A percentile compares a stretch with the other conserved stretches of the same genome.
phyloP scores from a whole-genome alignment of 768 basidiomycete genomes.

The Mycena haematopus region DNA sequence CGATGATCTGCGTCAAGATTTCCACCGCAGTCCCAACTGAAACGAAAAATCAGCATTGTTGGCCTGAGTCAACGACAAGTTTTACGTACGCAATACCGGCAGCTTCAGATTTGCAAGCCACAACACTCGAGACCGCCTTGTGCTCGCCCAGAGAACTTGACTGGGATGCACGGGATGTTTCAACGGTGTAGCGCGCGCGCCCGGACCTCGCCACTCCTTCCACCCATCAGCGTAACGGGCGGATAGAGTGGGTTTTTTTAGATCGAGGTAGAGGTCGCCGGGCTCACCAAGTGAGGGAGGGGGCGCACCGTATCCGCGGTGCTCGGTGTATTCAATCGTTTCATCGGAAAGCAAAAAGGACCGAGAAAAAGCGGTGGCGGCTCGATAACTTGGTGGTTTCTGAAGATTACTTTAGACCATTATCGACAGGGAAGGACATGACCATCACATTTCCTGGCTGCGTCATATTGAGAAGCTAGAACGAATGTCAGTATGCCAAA shows the following conservation, averaged over 20 bases:
- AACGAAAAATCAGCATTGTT: not conserved
- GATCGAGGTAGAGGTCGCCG: conserved; percentile 23
- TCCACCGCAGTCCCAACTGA: conserved; percentile 10
- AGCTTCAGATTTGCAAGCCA: not conserved
- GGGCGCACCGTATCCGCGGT: conserved; percentile 6
- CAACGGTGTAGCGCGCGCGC: not conserved
- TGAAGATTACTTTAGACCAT: not conserved
- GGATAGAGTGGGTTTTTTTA: conserved; percentile 7
- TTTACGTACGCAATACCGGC: conserved; percentile 3
- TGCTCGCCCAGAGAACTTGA: conserved; percentile 15
- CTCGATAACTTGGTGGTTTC: not conserved
- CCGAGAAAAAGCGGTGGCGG: not conserved
- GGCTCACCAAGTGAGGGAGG: conserved; percentile 1
- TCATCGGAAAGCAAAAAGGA: not conserved
- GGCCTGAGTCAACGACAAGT: too few relatives aligned
- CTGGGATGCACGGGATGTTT: conserved; percentile 3
- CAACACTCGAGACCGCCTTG: not conserved
- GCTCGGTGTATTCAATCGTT: conserved; percentile 4
- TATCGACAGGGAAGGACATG: not conserved
- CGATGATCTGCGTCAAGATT: conserved; percentile 5
- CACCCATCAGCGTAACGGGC: conserved; percentile 11
- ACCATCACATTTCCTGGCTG: not conserved
- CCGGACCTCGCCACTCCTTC: conserved; percentile 14
- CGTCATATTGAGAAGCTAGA: not conserved
- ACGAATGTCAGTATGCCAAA: not conserved